phyloP scores from a whole-genome alignment of 2,329 filamentous ascomycete genomes.

The Aspergillus candidus region DNA sequence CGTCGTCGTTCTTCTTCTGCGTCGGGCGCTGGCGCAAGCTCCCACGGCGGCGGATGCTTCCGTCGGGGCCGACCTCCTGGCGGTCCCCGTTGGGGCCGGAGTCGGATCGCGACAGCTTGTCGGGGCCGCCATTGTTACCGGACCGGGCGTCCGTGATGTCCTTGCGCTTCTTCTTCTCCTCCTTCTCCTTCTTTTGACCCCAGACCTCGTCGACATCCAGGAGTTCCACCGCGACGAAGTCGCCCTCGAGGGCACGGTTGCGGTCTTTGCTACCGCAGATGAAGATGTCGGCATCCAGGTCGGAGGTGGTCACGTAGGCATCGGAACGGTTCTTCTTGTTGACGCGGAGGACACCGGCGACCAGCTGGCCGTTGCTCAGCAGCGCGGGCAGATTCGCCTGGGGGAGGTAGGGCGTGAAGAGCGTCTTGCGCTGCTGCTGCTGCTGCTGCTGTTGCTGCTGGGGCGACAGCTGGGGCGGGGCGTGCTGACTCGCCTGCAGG shows the following conservation, averaged over 20 bases:
- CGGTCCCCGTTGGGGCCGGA: slow-evolving; percentile 58
- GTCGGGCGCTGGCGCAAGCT: slow-evolving; percentile 94
- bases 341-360: slow-evolving; percentile 91
- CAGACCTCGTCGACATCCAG: slow-evolving; percentile 98
- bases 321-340: slow-evolving; percentile 99
- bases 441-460: slow-evolving; percentile 61
- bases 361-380: slow-evolving; percentile 84
- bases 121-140: slow-evolving; percentile 65
- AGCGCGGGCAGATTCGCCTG: slow-evolving; percentile 90
- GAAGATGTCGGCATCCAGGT: slow-evolving; percentile 97
- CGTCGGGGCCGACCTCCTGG: slow-evolving; percentile 59
- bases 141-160: slow-evolving; percentile 89
- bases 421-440: slow-evolving; percentile 88
- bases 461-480: slow-evolving; percentile 54
- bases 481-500: slow-evolving; percentile 64
- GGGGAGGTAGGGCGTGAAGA: slow-evolving; percentile 95
- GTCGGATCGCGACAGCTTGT: slow-evolving; percentile 54
- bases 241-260: slow-evolving; percentile 92
- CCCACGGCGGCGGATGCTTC: slow-evolving; percentile 83
- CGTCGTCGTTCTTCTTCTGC: slow-evolving; percentile 99
- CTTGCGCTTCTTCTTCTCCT: slow-evolving; percentile 99
- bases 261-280: slow-evolving; percentile 99
- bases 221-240: slow-evolving; percentile 90
- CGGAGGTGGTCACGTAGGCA: slow-evolving; percentile 90
- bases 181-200: slow-evolving; percentile 97